Evolutionary conservation across 768 basidiomycete species (phyloP), one percentile per base, ranked within the genome.

Genomic region (Phylloporus scabripes): DNA sequence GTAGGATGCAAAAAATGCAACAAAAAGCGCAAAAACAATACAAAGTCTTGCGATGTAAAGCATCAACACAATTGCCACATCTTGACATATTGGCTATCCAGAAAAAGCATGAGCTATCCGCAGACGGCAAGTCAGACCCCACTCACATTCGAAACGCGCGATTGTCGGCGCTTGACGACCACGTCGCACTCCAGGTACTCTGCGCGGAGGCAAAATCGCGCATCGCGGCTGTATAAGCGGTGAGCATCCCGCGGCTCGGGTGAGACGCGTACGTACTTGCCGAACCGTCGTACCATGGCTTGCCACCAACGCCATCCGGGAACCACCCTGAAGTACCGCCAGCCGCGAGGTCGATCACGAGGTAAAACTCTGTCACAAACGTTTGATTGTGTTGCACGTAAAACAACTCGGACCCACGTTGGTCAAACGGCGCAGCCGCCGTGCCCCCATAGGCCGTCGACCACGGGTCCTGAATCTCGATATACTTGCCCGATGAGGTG

Each of bases 281-380:
- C 29, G 77, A 77, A 15, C 69, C 69, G 61, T 91, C 82, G 28
- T 82, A 73, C 88, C 87, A 91, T 18, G 59, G 49, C 21, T 65
- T 65, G 11, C 75, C 72, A 15, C 89, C 90, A 38, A 86, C 79
- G 9, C 73, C 17, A 31, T 65, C 64, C 1, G 64, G 64, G 46
- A 65, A 65, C 64, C 64, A 65, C 26, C 83, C 91, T 55, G 80
- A 89, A 32, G 87, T 90, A 2, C 83, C 83, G 9, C 92, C 92
- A 9, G 80, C 88, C 2, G 83, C 89, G 31, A 93, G 77, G 63
- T 87, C 78, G 61, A 94, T 70, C 59, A 90, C 81, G 21, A 93
- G 69, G 69, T 88, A 93, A 67, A 94, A 92, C 15, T 81, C 83
- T 81, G 48, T 33, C 12, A 7, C 11, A n/a, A 17, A n/a, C 60